phyloP scores from a whole-genome alignment of 192 early-diverging fungal species.

The Gryganskiella cystojenkinii region DNA sequence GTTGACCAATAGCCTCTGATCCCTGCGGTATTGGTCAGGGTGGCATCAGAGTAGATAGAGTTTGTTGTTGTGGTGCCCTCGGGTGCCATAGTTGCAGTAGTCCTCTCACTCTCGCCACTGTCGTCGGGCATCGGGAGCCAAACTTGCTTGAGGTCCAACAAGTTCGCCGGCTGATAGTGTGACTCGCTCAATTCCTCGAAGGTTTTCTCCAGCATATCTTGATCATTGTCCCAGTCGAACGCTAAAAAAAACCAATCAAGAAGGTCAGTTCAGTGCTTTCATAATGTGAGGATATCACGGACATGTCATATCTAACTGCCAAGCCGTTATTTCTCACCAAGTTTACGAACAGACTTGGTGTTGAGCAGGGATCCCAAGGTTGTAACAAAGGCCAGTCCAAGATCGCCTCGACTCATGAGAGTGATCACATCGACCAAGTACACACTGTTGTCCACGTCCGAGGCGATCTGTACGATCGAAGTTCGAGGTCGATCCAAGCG shows the following conservation, averaged over 20 bases:
- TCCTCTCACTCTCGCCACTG: not conserved
- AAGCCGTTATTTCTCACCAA: constrained; percentile 13
- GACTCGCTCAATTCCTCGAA: not conserved
- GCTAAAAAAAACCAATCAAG: constrained; percentile 5
- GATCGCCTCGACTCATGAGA: constrained; percentile 4
- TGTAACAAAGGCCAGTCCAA: not conserved
- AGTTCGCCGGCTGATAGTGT: constrained; percentile 5
- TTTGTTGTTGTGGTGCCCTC: not conserved
- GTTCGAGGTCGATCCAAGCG: no score
- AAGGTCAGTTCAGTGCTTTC: no score
- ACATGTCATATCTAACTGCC: no score
- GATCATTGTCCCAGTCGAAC: constrained; percentile 38
- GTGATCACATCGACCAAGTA: constrained; percentile 27
- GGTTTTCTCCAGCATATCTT: constrained; percentile 20
- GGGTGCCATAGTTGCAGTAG: not conserved
- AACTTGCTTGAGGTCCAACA: constrained; percentile 24
- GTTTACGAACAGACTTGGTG: constrained; percentile 2
- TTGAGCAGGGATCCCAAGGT: constrained; percentile 15
- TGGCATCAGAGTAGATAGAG: no score
- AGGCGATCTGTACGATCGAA: constrained; percentile 22
- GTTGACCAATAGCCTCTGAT: not conserved
- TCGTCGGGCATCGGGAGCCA: constrained; percentile 1
- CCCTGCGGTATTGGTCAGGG: no score
- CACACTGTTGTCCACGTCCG: constrained; percentile 15
- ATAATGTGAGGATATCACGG: no score